Evolutionary conservation across 1,284 basidiomycete species (phyloP), one percentile per base, ranked within the genome.

Genomic region (Ustilago nuda): DNA sequence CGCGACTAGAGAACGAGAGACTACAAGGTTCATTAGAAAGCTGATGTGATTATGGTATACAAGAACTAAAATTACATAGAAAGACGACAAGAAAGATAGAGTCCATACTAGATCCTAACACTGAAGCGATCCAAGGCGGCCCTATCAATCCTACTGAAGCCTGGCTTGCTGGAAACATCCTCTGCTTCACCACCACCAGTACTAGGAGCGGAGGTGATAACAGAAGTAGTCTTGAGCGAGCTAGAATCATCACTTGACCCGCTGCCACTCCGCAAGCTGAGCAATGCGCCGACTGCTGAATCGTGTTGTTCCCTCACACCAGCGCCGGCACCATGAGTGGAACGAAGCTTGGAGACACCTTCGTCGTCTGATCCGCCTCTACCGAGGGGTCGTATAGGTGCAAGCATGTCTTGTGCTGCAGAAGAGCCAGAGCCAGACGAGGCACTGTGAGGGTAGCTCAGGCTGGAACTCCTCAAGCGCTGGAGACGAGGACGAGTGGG

Each of bases 121-220:
- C 64, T 67, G 59, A 77, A 77, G 9, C 71, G 56, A 52, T 77
- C 75, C 19, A 77, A 59, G 1, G 75, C 75, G 6, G 75, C 75
- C 6, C 75, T 54, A 35, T 74, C 75, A 54, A 67, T 67, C 0
- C 67, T n/a, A 4, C 64, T 65, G 39, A 77, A 73, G 2, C 58
- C 59, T 1, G 70, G 61, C 33, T 77, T 74, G 39, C 46, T 54
- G 5, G 19, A 4, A 6, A 58, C 46, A 1, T 56, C 63, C 12
- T 70, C 67, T 2, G 33, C 59, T 8, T 65, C 71, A 27, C 35
- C 50, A n/a, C 61, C 71, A 23, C 35, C 50, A n/a, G 53, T 65
- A 45, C 53, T 72, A 1, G 62, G 67, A 2, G 70, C 56, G 3
- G 71, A 48, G 2, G 67, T 69, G 2, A 71, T 4, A 1, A 71